Percentiles rank a stretch among this genome's conserved stretches.
phyloP scores from a whole-genome alignment of 2,329 filamentous ascomycete species.

The Hypoxylon sp. region DNA sequence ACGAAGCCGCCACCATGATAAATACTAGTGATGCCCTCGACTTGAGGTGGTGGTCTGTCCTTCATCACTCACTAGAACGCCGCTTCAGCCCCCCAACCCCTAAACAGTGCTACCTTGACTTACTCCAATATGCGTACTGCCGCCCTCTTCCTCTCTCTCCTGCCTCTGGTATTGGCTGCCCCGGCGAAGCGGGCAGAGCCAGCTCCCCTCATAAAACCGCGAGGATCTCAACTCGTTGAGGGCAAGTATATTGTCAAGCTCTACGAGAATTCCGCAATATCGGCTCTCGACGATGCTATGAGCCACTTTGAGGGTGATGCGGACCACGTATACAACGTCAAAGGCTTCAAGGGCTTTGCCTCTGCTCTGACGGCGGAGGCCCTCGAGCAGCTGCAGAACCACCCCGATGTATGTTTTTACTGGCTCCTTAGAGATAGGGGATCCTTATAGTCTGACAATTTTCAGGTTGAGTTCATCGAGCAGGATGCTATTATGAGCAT shows the following conservation, averaged over 20 bases:
- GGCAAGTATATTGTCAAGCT: constrained; percentile 64
- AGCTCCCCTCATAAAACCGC: constrained; percentile 52
- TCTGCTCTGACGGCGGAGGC: constrained; percentile 61
- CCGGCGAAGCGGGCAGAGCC: constrained; percentile 53
- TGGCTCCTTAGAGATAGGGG: neutral
- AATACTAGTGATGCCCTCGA: constrained; percentile 48
- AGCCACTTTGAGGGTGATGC: constrained; percentile 50
- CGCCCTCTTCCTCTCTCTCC: constrained; percentile 47
- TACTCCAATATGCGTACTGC: constrained; percentile 50
- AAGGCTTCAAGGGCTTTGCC: constrained; percentile 60
- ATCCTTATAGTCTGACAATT: constrained; percentile 30
- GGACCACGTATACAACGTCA: constrained; percentile 54
- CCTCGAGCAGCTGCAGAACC: constrained; percentile 58
- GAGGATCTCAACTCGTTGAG: constrained; percentile 51
- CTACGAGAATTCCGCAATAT: constrained; percentile 55
- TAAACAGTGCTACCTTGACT: constrained; percentile 29
- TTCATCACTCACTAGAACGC: constrained; percentile 34
- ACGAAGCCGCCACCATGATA: constrained; percentile 42
- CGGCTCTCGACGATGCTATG: constrained; percentile 54
- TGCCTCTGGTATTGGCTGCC: constrained; percentile 53
- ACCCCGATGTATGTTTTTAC: constrained; percentile 55
- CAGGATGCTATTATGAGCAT: constrained; percentile 54
- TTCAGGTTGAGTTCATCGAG: constrained; percentile 56
- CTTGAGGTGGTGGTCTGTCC: constrained; percentile 27
- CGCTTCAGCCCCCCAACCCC: constrained; percentile 14